These are phyloP conservation scores for Alternaria atra DNA, from an alignment of 2,329 filamentous ascomycete species.

Conservation along the genomic window DNA sequence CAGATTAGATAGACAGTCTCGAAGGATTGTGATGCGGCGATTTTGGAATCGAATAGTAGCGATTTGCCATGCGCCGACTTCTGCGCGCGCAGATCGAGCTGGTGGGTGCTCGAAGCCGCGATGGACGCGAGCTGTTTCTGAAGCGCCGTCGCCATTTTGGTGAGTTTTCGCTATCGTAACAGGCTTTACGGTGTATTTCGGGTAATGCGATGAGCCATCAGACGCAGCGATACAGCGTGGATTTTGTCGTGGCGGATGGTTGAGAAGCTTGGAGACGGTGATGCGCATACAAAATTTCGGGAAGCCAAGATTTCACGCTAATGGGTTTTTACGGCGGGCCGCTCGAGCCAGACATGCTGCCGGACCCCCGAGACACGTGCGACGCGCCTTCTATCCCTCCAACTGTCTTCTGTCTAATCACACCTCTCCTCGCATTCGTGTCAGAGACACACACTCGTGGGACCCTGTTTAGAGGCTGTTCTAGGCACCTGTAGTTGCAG, in stretches of 20 bases:
- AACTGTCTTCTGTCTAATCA: background rate
- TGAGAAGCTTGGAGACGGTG: constrained; percentile 7
- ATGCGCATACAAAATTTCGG: constrained; percentile 29
- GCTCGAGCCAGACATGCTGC: constrained; percentile 9
- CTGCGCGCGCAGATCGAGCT: constrained; percentile 92
- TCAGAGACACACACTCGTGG: background rate
- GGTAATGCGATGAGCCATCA: constrained; percentile 33
- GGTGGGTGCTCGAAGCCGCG: constrained; percentile 86
- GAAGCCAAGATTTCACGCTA: constrained; percentile 35
- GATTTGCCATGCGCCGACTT: constrained; percentile 93
- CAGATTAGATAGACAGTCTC: constrained; percentile 89
- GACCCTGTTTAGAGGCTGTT: background rate
- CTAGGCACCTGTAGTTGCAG: background rate
- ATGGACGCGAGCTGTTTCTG: constrained; percentile 94
- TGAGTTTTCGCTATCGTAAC: background rate
- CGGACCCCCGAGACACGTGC: constrained; percentile 23
- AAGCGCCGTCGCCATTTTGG: constrained; percentile 77
- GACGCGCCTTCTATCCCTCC: constrained; percentile 16
- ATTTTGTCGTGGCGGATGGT: constrained; percentile 29
- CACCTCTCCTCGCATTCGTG: background rate
- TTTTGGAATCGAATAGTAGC: constrained; percentile 86
- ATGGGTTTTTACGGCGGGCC: constrained; percentile 22
- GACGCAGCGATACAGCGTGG: constrained; percentile 28
- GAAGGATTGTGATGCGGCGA: constrained; percentile 88
- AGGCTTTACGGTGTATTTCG: background rate